These are phyloP conservation scores for Prunus mira DNA, from an alignment of 306 rosid species.

Conservation along the genomic window DNA sequence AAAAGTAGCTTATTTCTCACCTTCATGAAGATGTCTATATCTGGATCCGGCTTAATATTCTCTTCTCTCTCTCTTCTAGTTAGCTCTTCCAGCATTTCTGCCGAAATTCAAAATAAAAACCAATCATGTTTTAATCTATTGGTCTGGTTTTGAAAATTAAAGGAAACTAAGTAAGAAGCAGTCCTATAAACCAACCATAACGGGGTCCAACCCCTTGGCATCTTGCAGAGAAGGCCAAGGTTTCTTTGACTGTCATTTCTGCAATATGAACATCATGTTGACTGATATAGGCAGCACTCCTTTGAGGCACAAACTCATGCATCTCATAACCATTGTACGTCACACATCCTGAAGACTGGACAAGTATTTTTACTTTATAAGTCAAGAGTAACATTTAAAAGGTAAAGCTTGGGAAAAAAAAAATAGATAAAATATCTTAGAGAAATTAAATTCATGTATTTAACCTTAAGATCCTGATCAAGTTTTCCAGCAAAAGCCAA, in stretches of 20 bases:
- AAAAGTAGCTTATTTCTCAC: neutral
- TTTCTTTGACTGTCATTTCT: slow-evolving; percentile 25
- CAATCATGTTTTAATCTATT: neutral
- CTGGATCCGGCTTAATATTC: slow-evolving; percentile 22
- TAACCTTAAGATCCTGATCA: slow-evolving; percentile 14
- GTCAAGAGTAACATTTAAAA: neutral
- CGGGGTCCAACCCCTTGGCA: slow-evolving; percentile 26
- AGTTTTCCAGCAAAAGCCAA: slow-evolving; percentile 22
- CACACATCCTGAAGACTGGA: slow-evolving; percentile 17
- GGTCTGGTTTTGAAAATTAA: neutral
- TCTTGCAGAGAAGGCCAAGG: slow-evolving; percentile 21
- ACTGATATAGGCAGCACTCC: slow-evolving; percentile 13
- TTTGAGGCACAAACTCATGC: slow-evolving; percentile 22
- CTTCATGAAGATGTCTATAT: slow-evolving; percentile 24
- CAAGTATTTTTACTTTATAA: neutral
- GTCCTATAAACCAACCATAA: slow-evolving; percentile 14
- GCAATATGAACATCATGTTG: slow-evolving; percentile 23
- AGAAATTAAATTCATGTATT: neutral
- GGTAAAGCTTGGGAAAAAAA: neutral
- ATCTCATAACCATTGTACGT: slow-evolving; percentile 24
- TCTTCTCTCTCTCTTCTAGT: slow-evolving; percentile 21
- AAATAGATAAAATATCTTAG: neutral
- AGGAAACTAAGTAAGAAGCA: neutral
- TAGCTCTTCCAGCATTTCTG: slow-evolving; percentile 18
- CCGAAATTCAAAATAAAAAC: neutral